phyloP scores from a whole-genome alignment of 129 eudicot genomes.

The Escallonia rubra region DNA sequence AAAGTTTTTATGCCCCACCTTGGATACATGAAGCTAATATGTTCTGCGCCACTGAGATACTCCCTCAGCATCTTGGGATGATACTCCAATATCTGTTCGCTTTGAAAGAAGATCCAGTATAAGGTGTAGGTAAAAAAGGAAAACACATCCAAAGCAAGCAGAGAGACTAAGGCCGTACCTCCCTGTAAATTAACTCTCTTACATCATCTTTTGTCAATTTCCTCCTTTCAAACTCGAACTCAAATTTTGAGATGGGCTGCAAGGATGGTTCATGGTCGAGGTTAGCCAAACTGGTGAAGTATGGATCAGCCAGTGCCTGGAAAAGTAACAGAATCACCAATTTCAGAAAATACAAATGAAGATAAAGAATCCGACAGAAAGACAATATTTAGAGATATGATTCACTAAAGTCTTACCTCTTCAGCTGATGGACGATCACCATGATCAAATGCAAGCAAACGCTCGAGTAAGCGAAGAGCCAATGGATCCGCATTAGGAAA shows the following conservation, averaged over 20 bases:
- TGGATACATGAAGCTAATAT: slow-evolving; percentile 89
- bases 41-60: slow-evolving; percentile 83
- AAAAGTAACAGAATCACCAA: slow-evolving; percentile 14
- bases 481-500: slow-evolving; percentile 77
- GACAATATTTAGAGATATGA: slow-evolving; percentile 4
- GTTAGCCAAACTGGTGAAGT: slow-evolving; percentile 68
- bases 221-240: slow-evolving; percentile 85
- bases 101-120: slow-evolving; percentile 35
- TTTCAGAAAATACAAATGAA: slow-evolving; percentile 21
- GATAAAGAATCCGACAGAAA: not conserved
- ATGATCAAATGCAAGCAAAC: slow-evolving; percentile 87
- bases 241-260: slow-evolving; percentile 77
- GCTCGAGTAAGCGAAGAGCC: slow-evolving; percentile 77
- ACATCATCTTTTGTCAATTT: slow-evolving; percentile 75
- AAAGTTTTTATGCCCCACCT: slow-evolving; percentile 37
- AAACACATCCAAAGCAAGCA: not conserved
- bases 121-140: slow-evolving; percentile 17
- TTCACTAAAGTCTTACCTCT: slow-evolving; percentile 54
- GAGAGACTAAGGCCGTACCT: slow-evolving; percentile 44
- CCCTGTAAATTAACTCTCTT: slow-evolving; percentile 84
- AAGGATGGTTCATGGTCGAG: slow-evolving; percentile 81
- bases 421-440: slow-evolving; percentile 82
- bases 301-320: slow-evolving; percentile 87
- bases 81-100: slow-evolving; percentile 84
- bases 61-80: slow-evolving; percentile 98